Conservation (phyloP, 2,329 filamentous ascomycete species). For the Metarhizium guizhouense region DNA sequence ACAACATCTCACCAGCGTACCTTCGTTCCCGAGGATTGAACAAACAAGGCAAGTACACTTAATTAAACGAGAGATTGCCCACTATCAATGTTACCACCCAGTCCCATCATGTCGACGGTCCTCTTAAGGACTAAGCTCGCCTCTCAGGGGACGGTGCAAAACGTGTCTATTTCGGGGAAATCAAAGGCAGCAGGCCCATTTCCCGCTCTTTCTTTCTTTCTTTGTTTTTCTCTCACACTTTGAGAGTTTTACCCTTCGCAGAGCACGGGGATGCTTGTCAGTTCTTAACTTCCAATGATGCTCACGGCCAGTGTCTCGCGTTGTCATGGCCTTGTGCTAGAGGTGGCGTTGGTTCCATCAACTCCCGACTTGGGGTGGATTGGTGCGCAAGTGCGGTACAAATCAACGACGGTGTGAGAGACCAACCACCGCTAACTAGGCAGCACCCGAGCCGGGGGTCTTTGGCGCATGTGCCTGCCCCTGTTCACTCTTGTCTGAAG, state of each 20-base stretch:
- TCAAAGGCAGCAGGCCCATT: neutral
- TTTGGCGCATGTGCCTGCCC: neutral
- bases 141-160: neutral
- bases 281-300: neutral
- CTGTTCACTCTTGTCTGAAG: slow-evolving; percentile 1
- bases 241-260: neutral
- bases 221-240: neutral
- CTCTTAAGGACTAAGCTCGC: neutral
- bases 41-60: neutral
- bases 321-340: neutral
- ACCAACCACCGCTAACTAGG: slow-evolving; percentile 7
- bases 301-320: neutral
- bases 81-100: neutral
- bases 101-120: neutral
- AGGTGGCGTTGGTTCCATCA: neutral
- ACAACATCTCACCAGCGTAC: neutral
- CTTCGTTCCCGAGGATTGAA: neutral
- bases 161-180: neutral
- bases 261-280: neutral
- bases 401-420: slow-evolving; percentile 1
- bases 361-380: neutral
- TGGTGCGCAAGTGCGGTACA: neutral
- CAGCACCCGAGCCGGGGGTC: slow-evolving; percentile 2
- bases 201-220: neutral
- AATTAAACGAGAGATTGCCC: neutral